Conservation (phyloP, 2,329 filamentous ascomycete genomes). For the Apiospora hydei region DNA sequence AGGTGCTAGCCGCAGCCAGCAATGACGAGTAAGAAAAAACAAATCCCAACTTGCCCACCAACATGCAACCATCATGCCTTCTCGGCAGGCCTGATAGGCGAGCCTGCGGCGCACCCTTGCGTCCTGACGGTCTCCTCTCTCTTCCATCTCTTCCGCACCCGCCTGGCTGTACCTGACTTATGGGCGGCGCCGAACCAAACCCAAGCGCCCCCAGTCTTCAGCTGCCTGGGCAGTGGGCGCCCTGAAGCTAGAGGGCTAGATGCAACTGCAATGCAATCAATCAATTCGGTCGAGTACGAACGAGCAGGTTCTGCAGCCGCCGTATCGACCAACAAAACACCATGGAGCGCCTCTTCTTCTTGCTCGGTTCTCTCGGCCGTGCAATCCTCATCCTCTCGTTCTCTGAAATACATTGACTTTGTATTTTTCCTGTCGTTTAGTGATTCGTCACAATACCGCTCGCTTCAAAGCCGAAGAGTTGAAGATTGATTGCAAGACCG, state of each 20-base stretch:
- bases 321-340: conserved; percentile 10
- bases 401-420: not conserved
- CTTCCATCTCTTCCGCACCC: not conserved
- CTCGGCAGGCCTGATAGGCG: not conserved
- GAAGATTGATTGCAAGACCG: not conserved
- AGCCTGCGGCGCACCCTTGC: not conserved
- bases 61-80: not conserved
- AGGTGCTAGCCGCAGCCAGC: not conserved
- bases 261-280: not conserved
- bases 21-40: conserved; percentile 15
- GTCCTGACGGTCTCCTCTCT: not conserved
- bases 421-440: conserved; percentile 5
- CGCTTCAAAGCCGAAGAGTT: not conserved
- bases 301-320: conserved; percentile 15
- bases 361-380: not conserved
- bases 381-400: not conserved
- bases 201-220: conserved; percentile 9
- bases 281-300: conserved; percentile 4
- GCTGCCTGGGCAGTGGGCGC: not conserved
- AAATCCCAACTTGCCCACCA: not conserved
- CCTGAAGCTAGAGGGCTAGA: conserved; percentile 15
- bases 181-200: not conserved
- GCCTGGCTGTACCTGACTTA: not conserved
- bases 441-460: conserved; percentile 17
- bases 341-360: conserved; percentile 4